These are phyloP conservation scores for Collybiopsis luxurians DNA, from an alignment of 768 basidiomycete genomes.

Conservation along the genomic window DNA sequence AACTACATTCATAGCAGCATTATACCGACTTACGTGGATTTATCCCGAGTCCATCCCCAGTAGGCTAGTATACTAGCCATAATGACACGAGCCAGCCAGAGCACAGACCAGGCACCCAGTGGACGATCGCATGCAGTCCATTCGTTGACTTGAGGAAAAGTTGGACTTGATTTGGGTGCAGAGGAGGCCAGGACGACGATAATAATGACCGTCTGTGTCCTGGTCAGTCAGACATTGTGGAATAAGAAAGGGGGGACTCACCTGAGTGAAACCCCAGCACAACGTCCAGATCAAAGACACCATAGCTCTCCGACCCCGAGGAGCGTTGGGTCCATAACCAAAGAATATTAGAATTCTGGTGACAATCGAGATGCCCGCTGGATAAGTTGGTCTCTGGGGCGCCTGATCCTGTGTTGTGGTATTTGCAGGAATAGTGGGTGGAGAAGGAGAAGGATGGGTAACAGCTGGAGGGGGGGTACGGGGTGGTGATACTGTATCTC, in stretches of 20 bases:
- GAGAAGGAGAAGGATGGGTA: background rate
- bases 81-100: constrained; percentile 58
- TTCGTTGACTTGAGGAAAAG: constrained; percentile 39
- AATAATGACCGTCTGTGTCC: constrained; percentile 49
- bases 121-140: constrained; percentile 64
- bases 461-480: background rate
- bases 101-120: constrained; percentile 61
- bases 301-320: constrained; percentile 49
- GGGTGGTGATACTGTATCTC: background rate
- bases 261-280: constrained; percentile 52
- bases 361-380: constrained; percentile 19
- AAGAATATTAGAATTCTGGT: constrained; percentile 36
- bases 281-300: constrained; percentile 52
- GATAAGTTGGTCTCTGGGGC: constrained; percentile 12
- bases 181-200: constrained; percentile 48
- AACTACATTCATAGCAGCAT: constrained; percentile 10
- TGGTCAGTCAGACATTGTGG: constrained; percentile 9
- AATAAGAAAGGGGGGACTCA: constrained; percentile 23
- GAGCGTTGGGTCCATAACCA: constrained; percentile 53
- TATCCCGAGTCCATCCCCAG: constrained; percentile 53
- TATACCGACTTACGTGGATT: constrained; percentile 20
- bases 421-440: background rate
- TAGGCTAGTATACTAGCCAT: constrained; percentile 47
- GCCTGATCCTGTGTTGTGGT: background rate
- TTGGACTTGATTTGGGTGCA: constrained; percentile 45